These are phyloP conservation scores for Isoetes taiwanensis DNA, from an alignment of 75 land plant genomes.

Conservation along the genomic window DNA sequence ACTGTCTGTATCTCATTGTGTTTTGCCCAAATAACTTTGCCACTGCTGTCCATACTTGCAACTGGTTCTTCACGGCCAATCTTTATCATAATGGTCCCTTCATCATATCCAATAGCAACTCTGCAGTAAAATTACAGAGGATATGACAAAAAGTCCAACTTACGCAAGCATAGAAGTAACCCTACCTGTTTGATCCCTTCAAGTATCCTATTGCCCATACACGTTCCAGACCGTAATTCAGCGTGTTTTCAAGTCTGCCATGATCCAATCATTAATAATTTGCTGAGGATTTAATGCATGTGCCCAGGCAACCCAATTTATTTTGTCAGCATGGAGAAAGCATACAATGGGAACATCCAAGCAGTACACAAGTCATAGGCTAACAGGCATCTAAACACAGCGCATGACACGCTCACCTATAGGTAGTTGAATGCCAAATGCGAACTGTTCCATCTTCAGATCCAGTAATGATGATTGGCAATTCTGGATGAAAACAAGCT, in stretches of 20 bases:
- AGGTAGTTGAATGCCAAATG: neutral
- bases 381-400: neutral
- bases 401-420: neutral
- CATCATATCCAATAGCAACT: constrained; percentile 97
- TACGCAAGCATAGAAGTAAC: neutral
- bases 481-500: constrained; percentile 80
- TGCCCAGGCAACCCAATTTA: neutral
- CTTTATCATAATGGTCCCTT: constrained; percentile 97
- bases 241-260: constrained; percentile 76
- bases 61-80: constrained; percentile 93
- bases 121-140: constrained; percentile 20
- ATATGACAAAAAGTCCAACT: neutral
- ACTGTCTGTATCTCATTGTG: constrained; percentile 98
- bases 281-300: neutral
- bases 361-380: too few relatives aligned
- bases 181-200: constrained; percentile 62
- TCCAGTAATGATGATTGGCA: constrained; percentile 64
- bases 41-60: constrained; percentile 93
- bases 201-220: constrained; percentile 78
- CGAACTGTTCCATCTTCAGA: constrained; percentile 23
- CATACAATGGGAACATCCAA: too few relatives aligned
- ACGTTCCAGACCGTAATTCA: constrained; percentile 85
- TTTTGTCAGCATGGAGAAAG: neutral
- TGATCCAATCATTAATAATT: neutral
- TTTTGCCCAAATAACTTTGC: constrained; percentile 95